Base-by-base conservation (phyloP, 1,284 basidiomycete species). In the Ceratobasidium sp. region DNA sequence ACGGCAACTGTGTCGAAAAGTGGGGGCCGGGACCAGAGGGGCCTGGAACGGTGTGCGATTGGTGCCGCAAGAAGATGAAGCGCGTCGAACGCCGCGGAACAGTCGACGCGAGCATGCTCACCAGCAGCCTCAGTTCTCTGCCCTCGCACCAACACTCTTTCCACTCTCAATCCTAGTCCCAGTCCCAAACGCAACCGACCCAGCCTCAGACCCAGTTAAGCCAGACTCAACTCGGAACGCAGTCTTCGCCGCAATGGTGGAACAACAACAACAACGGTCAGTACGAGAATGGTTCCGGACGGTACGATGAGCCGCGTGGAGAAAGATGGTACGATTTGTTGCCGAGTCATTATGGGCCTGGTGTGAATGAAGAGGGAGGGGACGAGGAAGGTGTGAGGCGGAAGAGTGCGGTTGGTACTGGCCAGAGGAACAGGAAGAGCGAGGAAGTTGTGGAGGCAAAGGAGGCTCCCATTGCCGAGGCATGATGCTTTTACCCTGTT, bases 41-140 rank as follows among this genome's bases (percentile, higher is more conserved):
- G 0, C 93, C 93, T 59, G 93, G 93, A 28, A 94, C 93, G 0
- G 93, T 94, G 0, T 94, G 93, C 82, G 93, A 94, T 86, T 86
- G 92, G 75, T 94, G 93, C 84, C 88, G 93, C 73, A 94, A 94
- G 85, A 94, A 94, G 84, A 94, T 94, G 93, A 94, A 94, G 85
- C 90, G 93, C 1, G 91, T 93, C 57, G 93, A 94, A 83, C 87
- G 92, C 20, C 87, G 93, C 12, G 92, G 78, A 12, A 81, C 80
- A n/a, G 59, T 61, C 57, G 80, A 80, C 42, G 76, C 79, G 28
- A 57, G 23, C n/a, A 62, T 68, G 26, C 61, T 78, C 46, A 76
- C 68, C 23, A 17, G 33, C 20, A 61, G 57, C n/a, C 57, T 67
- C 13, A 48, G 48, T 23, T 40, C 42, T 17, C 42, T 50, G 4